Evolutionary conservation across 2,329 filamentous ascomycete species (phyloP).

Genomic region (Ambrosiella cleistominuta): DNA sequence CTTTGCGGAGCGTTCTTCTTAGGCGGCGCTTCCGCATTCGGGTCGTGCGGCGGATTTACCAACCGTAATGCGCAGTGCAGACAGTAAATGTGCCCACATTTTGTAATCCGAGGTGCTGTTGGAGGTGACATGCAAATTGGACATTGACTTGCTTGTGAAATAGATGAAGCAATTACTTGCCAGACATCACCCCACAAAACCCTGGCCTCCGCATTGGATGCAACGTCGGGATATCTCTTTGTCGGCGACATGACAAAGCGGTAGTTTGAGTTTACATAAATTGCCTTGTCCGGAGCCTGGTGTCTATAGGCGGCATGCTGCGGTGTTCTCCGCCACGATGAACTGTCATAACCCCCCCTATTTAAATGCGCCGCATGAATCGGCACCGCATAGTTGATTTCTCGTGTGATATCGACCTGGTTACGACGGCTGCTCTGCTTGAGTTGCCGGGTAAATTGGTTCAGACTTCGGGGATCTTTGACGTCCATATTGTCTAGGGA

Average conservation of each 20-base stretch:
- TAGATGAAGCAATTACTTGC: slow-evolving; percentile 76
- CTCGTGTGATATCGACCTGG: neutral
- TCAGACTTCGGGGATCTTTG: neutral
- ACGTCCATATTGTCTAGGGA: neutral
- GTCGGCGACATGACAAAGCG: slow-evolving; percentile 85
- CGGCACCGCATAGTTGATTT: neutral
- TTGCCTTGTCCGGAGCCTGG: slow-evolving; percentile 78
- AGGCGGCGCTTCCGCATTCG: slow-evolving; percentile 39
- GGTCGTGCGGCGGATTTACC: slow-evolving; percentile 34
- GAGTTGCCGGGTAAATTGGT: neutral
- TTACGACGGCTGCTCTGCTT: neutral
- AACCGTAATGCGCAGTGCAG: slow-evolving; percentile 84
- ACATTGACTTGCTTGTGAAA: slow-evolving; percentile 76
- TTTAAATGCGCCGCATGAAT: neutral
- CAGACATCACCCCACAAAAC: slow-evolving; percentile 82
- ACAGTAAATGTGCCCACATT: slow-evolving; percentile 94
- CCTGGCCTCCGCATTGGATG: slow-evolving; percentile 71
- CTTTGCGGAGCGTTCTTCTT: slow-evolving; percentile 76
- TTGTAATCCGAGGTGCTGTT: slow-evolving; percentile 89
- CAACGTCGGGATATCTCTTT: slow-evolving; percentile 58
- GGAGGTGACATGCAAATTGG: slow-evolving; percentile 90
- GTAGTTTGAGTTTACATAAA: slow-evolving; percentile 88
- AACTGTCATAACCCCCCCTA: neutral
- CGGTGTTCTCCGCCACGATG: slow-evolving; percentile 33
- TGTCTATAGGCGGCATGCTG: slow-evolving; percentile 46